These are phyloP conservation scores for Vanrija sp. DNA, from an alignment of 1,284 basidiomycete genomes.

Conservation along the genomic window DNA sequence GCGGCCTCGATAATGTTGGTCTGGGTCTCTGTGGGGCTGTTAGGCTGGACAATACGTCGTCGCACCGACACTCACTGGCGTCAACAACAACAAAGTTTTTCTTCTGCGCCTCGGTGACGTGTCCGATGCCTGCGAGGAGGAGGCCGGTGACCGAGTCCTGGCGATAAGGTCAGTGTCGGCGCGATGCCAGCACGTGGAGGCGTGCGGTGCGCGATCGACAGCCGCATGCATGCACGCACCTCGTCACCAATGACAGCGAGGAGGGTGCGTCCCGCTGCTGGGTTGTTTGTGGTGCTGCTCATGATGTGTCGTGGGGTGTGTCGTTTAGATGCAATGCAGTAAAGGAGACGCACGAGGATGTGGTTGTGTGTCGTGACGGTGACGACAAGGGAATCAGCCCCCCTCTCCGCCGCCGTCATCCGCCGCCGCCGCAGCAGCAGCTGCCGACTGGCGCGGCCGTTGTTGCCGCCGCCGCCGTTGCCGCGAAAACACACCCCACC, in stretches of 20 bases:
- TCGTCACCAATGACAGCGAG: slow-evolving; percentile 94
- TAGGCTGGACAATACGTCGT: not conserved
- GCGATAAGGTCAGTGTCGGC: not conserved
- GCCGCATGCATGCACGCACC: slow-evolving; percentile 51
- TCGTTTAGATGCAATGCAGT: no score
- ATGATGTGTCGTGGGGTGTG: slow-evolving; percentile 13
- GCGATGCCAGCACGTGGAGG: not conserved
- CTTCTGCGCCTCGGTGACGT: slow-evolving; percentile 79
- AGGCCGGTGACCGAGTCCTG: slow-evolving; percentile 94
- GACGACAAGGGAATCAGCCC: not conserved
- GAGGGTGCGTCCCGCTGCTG: slow-evolving; percentile 3
- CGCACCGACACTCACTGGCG: slow-evolving; percentile 59
- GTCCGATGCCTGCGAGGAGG: slow-evolving; percentile 84
- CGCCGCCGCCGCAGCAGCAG: not conserved
- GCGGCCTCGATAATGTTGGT: slow-evolving; percentile 79
- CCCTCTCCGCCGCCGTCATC: not conserved
- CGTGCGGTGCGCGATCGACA: not conserved
- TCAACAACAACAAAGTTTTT: slow-evolving; percentile 97
- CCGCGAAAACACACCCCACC: no score
- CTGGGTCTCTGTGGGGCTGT: slow-evolving; percentile 66
- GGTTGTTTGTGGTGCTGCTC: slow-evolving; percentile 29
- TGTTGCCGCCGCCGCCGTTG: no score
- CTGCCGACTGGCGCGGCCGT: no score
- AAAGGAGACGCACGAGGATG: not conserved
- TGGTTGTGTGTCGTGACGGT: not conserved